Conservation (phyloP, 1,139 yeast genomes). For the Saccharomyces hybrid region DNA sequence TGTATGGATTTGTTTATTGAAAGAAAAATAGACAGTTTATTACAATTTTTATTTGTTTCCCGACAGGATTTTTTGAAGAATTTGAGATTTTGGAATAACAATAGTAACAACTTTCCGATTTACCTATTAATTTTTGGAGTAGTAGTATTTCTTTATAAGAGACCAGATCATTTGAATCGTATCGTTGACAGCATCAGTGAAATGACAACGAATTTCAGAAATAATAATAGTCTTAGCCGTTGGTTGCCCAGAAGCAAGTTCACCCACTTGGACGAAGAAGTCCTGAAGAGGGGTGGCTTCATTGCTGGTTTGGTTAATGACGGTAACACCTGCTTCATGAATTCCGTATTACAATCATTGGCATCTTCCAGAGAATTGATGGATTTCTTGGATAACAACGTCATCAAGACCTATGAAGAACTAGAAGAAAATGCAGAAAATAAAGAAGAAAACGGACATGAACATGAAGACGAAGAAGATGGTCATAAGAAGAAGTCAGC, state of each 20-base stretch:
- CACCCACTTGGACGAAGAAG: conserved; percentile 19
- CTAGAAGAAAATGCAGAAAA: conserved; percentile 27
- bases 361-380: conserved; percentile 65
- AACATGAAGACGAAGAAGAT: conserved; percentile 1
- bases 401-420: conserved; percentile 33
- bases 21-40: neutral
- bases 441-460: conserved; percentile 13
- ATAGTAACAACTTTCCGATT: neutral
- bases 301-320: conserved; percentile 84
- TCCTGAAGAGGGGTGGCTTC: conserved; percentile 49
- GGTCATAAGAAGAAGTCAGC: conserved; percentile 1
- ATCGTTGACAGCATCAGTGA: neutral
- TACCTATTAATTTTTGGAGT: neutral
- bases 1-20: neutral
- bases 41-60: neutral
- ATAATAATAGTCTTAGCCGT: conserved; percentile 16
- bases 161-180: neutral
- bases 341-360: conserved; percentile 74
- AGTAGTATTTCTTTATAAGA: neutral
- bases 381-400: conserved; percentile 50
- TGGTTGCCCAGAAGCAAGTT: conserved; percentile 17
- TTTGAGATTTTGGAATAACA: neutral
- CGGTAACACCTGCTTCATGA: conserved; percentile 93
- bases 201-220: conserved; percentile 8
- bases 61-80: neutral